Evolutionary conservation across 768 basidiomycete genomes (phyloP), one percentile per base, ranked within the genome.

Genomic region (Suillus plorans): DNA sequence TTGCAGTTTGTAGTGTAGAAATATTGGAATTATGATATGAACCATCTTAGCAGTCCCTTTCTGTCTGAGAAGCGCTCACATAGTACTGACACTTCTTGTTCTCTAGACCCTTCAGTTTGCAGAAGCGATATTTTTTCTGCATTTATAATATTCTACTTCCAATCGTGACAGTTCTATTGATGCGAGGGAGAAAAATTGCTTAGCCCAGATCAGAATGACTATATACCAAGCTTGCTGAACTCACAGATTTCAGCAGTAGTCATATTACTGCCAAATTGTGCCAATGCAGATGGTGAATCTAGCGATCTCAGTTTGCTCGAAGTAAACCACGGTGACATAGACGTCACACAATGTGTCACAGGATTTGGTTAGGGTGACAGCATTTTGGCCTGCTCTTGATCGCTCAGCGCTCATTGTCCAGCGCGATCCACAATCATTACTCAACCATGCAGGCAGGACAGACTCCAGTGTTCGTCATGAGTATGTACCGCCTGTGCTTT

Each of bases 381-480:
- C 16, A 53, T 53, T 53, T 53, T 53, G 53, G 31, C 31, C 34
- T 5, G 31, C 18, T 53, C 31, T 55, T 55, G 53, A 10, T 55
- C 20, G 57, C 57, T 36, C 36, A 10, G 9, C 36, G 36, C 36
- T 41, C 57, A 41, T 20, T 39, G 37, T 41, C 57, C 5, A 58
- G 25, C 25, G 22, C 39, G 39, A 41, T 58, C 57, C 57, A 9
- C 16, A 41, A 25, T 5, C 16, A 58, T 16, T 18, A 25, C 18
- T 14, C 57, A 41, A 58, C 16, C 74, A 76, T 34, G 70, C 74
- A 56, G 73, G 68, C 57, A 12, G 84, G 85, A 63, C 90, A 91
- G 72, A 89, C 91, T 13, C 92, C 92, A 13, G 85, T 94, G 49
- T 92, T 93, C 72, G 90, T 93, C 12, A 91, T 91, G 88, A 92